These are phyloP conservation scores for Monosporascus sp. DNA, from an alignment of 2,329 filamentous ascomycete species.

Conservation along the genomic window DNA sequence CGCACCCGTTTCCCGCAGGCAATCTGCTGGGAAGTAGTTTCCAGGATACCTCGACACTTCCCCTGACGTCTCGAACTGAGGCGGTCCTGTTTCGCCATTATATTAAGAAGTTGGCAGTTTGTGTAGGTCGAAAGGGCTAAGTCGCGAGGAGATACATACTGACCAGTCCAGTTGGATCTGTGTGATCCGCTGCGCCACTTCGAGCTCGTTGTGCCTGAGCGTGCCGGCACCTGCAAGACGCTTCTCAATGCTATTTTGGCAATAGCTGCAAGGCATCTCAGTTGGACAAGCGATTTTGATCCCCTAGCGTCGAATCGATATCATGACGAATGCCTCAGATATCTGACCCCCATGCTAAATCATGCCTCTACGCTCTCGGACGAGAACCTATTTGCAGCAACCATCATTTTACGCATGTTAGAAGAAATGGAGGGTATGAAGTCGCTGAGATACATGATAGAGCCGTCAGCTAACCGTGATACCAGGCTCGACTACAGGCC, in stretches of 20 bases:
- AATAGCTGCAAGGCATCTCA: constrained; percentile 49
- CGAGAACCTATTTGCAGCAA: constrained; percentile 48
- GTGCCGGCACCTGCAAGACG: constrained; percentile 43
- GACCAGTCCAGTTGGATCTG: constrained; percentile 23
- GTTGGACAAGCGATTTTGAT: constrained; percentile 41
- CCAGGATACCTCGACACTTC: constrained; percentile 17
- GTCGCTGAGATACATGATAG: constrained; percentile 11
- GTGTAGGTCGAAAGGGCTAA: constrained; percentile 19
- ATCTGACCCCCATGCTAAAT: constrained; percentile 42
- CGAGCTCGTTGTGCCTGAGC: constrained; percentile 45
- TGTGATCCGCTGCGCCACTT: constrained; percentile 39
- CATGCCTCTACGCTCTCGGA: constrained; percentile 34
- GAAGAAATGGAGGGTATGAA: constrained; percentile 37
- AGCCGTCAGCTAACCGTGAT: constrained; percentile 16
- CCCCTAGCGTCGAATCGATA: constrained; percentile 45
- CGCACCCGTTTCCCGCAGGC: constrained; percentile 6
- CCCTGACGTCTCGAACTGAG: constrained; percentile 25
- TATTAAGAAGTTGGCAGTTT: constrained; percentile 28
- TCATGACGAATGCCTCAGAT: constrained; percentile 46
- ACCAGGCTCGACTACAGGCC: constrained; percentile 34
- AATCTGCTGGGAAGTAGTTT: constrained; percentile 11
- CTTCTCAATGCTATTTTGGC: constrained; percentile 54
- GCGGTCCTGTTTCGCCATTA: constrained; percentile 30
- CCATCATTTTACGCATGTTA: constrained; percentile 46
- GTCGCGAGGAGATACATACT: constrained; percentile 1